Percentiles rank a stretch among this genome's conserved stretches.
These are phyloP conservation scores for Hyparrhenia diplandra DNA, from an alignment of 176 grass and related monocot genomes.

Conservation along the genomic window DNA sequence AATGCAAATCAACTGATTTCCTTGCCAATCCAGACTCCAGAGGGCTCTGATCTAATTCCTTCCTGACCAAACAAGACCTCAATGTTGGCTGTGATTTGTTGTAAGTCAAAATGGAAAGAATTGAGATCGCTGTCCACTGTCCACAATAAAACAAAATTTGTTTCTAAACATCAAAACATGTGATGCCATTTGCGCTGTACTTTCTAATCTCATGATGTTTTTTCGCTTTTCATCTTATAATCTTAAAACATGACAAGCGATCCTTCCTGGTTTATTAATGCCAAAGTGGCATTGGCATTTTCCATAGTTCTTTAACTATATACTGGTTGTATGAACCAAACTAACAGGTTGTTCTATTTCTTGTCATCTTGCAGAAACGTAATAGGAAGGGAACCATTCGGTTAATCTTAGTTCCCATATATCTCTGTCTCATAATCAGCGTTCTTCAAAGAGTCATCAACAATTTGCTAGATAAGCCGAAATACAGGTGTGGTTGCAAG, in stretches of 20 bases:
- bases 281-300: neutral
- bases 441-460: constrained; percentile 47
- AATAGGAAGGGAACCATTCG: constrained; percentile 52
- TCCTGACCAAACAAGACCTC: neutral
- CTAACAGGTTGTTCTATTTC: constrained; percentile 16
- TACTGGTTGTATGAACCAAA: neutral
- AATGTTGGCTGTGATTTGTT: neutral
- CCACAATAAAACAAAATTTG: neutral
- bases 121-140: neutral
- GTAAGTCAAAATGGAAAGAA: neutral
- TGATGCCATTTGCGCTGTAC: neutral
- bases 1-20: neutral
- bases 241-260: neutral
- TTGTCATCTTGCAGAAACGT: constrained; percentile 45
- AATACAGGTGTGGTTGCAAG: constrained; percentile 46
- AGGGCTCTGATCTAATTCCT: neutral
- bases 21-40: neutral
- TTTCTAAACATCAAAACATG: neutral
- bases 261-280: neutral
- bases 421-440: constrained; percentile 42
- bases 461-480: constrained; percentile 18
- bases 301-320: neutral
- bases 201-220: neutral
- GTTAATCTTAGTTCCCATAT: constrained; percentile 55
- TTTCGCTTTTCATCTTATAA: neutral